These are phyloP conservation scores for Elsinoe perseae DNA, from an alignment of 2,329 filamentous ascomycete genomes.

Conservation along the genomic window DNA sequence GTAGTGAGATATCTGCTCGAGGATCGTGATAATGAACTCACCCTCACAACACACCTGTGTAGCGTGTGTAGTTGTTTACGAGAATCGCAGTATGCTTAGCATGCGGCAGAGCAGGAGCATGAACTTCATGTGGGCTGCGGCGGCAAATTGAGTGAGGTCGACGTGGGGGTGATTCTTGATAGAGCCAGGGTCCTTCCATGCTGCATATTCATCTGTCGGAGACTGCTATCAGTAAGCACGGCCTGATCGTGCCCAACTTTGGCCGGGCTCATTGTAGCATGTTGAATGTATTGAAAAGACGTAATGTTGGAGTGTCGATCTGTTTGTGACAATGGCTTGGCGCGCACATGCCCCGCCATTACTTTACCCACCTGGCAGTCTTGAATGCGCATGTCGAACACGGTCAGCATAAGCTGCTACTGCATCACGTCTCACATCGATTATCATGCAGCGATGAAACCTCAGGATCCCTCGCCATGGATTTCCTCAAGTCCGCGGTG, in stretches of 20 bases:
- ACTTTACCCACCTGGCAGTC: neutral
- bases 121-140: no score
- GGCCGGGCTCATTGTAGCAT: neutral
- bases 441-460: neutral
- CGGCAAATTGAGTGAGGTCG: no score
- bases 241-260: no score
- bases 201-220: no score
- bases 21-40: neutral
- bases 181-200: no score
- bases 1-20: neutral
- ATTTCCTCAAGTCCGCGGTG: constrained; percentile 95
- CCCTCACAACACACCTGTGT: neutral
- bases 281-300: neutral
- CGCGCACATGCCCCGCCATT: neutral
- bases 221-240: no score
- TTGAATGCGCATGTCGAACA: neutral
- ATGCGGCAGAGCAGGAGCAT: no score
- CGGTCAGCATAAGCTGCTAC: no score
- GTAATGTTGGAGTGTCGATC: neutral
- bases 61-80: neutral
- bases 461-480: constrained; percentile 29
- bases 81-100: no score
- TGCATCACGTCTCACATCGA: no score
- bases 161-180: no score
- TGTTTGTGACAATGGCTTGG: neutral